phyloP scores from a whole-genome alignment of 2,329 filamentous ascomycete genomes.

The Colletotrichum sp. region DNA sequence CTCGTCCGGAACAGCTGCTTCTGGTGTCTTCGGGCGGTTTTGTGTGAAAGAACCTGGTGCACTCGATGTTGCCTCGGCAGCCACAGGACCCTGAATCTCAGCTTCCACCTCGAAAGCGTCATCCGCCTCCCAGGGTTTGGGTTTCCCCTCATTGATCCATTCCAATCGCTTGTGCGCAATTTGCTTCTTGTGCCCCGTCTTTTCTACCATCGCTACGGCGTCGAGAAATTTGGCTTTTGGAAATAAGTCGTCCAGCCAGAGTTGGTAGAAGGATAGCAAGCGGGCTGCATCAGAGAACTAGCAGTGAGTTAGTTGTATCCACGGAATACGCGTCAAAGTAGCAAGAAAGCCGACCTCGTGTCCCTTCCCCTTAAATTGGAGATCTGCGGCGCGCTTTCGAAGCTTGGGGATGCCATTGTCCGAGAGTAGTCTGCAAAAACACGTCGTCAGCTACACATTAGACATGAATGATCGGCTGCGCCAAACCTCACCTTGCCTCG shows the following conservation, averaged over 20 bases:
- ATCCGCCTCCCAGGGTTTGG: conserved; percentile 42
- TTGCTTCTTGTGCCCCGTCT: conserved; percentile 83
- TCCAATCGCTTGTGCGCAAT: conserved; percentile 77
- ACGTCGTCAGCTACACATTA: not conserved
- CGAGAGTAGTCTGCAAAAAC: conserved; percentile 72
- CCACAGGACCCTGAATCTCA: conserved; percentile 29
- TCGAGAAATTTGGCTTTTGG: conserved; percentile 94
- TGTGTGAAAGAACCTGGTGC: conserved; percentile 38
- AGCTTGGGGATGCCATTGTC: conserved; percentile 84
- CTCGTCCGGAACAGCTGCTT: conserved; percentile 43
- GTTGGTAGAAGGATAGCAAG: conserved; percentile 88
- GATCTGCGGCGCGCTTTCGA: conserved; percentile 69
- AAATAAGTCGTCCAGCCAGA: conserved; percentile 96
- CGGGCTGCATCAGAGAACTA: conserved; percentile 84
- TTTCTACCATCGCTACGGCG: conserved; percentile 88
- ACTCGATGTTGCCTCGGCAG: conserved; percentile 25
- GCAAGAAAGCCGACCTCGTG: conserved; percentile 70
- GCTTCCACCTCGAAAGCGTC: conserved; percentile 25
- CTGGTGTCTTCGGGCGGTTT: conserved; percentile 33
- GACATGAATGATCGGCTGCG: not conserved
- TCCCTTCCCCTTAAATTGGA: conserved; percentile 90
- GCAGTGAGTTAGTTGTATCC: not conserved
- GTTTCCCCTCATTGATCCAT: conserved; percentile 82
- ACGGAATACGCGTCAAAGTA: not conserved
- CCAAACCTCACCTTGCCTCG: conserved; percentile 65